Base-by-base conservation (phyloP, 2,329 filamentous ascomycete species). In the Hawksworthiomyces lignivorus region DNA sequence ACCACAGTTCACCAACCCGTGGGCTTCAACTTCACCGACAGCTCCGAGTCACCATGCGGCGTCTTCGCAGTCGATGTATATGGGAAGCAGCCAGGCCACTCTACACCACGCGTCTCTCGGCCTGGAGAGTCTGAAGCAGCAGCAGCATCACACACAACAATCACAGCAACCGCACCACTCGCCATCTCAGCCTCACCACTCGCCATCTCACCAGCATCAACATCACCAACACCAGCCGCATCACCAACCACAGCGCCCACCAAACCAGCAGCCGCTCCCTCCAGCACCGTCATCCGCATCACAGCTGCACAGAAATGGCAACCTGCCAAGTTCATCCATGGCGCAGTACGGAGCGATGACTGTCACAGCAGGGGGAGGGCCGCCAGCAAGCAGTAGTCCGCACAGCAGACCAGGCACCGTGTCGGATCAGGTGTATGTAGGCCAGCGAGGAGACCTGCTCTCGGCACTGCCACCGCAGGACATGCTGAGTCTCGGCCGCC, bases 1-100 rank as follows among this genome's bases (percentile, higher is more conserved):
- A 30, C 79, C 84, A 50, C 84, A 92, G 51, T 96, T 96, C 69
- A 88, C 84, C 56, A 92, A 96, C 63, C 88, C 88, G 31, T 96
- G 89, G 89, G 71, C 70, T 36, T 75, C 85, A 43, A 73, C 72
- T 35, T 70, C 79, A 24, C 62, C 70, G 10, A 61, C 70, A 18
- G 55, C 66, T 24, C 51, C 62, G 42, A 60, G 60, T 48, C 67
- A 60, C 48, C 66, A 70, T 50, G 62, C 69, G 58, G 47, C 73
- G 4, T 7, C 32, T 65, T 60, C 73, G 67, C 70, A 78, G 67
- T 64, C 70, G 71, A 65, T 89, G 73, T 75, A 82, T 72, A 57
- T 72, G 60, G 63, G 57, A 54, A 70, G 61, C 68, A 70, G 61
- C 68, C 80, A 60, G 66, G 82, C 57, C 64, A 57, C 57, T 45